Conservation (phyloP, 2,329 filamentous ascomycete species). For the Diaporthe aspalathi region DNA sequence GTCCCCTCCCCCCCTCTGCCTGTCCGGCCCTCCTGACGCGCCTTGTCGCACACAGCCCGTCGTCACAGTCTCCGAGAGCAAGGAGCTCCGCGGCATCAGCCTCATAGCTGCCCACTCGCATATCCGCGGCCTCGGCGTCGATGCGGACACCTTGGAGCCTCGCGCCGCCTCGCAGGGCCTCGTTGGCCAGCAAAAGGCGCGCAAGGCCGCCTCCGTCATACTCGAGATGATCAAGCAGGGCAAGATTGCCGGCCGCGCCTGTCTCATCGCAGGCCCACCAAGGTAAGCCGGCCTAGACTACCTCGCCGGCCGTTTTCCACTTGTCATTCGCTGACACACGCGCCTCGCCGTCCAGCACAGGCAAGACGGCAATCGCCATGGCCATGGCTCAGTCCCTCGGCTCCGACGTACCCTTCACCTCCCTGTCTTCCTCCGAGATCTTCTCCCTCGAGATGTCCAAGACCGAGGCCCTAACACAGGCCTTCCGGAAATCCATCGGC, state of each 20-base stretch:
- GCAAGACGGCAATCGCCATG: slow-evolving; percentile 98
- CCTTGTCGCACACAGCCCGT: slow-evolving; percentile 58
- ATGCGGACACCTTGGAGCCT: slow-evolving; percentile 90
- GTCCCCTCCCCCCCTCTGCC: slow-evolving; percentile 15
- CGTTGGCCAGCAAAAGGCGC: slow-evolving; percentile 94
- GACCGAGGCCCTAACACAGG: slow-evolving; percentile 96
- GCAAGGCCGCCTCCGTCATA: slow-evolving; percentile 95
- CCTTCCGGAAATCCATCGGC: slow-evolving; percentile 98
- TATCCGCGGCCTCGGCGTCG: slow-evolving; percentile 94
- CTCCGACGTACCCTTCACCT: slow-evolving; percentile 94
- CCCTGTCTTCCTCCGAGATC: slow-evolving; percentile 94
- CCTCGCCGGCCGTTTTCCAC: not conserved
- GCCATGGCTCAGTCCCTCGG: slow-evolving; percentile 98
- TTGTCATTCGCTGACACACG: slow-evolving; percentile 1
- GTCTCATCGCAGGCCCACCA: slow-evolving; percentile 93
- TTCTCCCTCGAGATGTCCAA: slow-evolving; percentile 99
- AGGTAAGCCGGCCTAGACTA: slow-evolving; percentile 61
- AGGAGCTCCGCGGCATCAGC: slow-evolving; percentile 95
- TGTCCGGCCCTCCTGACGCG: not conserved
- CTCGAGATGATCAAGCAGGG: slow-evolving; percentile 99
- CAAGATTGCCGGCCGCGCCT: slow-evolving; percentile 95
- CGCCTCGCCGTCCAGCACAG: slow-evolving; percentile 72
- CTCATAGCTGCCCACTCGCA: slow-evolving; percentile 98
- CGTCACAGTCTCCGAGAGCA: slow-evolving; percentile 90
- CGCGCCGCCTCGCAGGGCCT: slow-evolving; percentile 88